phyloP scores from a whole-genome alignment of 345 rosid species.

The Corchorus olitorius region DNA sequence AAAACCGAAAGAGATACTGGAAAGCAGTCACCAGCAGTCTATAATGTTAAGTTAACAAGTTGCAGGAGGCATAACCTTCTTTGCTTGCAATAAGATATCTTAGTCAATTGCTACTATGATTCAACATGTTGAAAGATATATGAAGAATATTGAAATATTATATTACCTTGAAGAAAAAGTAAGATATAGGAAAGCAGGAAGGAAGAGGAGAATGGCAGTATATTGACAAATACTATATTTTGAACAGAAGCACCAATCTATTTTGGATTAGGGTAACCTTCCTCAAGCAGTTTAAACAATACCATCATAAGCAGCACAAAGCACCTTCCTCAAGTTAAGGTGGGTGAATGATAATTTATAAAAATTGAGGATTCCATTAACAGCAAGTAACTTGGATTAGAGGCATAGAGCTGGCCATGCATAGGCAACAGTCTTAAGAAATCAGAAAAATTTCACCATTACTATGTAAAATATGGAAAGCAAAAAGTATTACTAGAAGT shows the following conservation, averaged over 20 bases:
- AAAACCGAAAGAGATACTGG: not conserved
- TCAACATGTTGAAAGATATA: not conserved
- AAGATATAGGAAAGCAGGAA: not conserved
- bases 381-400: slow-evolving; percentile 19
- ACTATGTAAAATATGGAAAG: not conserved
- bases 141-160: not conserved
- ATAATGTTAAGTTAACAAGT: not conserved
- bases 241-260: slow-evolving; percentile 5
- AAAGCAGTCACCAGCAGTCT: not conserved
- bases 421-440: not conserved
- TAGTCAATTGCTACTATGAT: not conserved
- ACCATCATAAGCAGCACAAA: not conserved
- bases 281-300: not conserved
- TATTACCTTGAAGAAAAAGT: not conserved
- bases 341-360: not conserved
- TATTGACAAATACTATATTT: not conserved
- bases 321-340: not conserved
- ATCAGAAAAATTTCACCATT: not conserved
- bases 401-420: slow-evolving; percentile 6
- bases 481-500: not conserved
- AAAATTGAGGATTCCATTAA: slow-evolving; percentile 5
- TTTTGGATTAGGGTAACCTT: not conserved
- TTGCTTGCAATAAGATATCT: not conserved
- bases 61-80: not conserved
- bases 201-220: not conserved